Evolutionary conservation across 83 land plant genomes (phyloP).

Genomic region (Diphasiastrum complanatum): DNA sequence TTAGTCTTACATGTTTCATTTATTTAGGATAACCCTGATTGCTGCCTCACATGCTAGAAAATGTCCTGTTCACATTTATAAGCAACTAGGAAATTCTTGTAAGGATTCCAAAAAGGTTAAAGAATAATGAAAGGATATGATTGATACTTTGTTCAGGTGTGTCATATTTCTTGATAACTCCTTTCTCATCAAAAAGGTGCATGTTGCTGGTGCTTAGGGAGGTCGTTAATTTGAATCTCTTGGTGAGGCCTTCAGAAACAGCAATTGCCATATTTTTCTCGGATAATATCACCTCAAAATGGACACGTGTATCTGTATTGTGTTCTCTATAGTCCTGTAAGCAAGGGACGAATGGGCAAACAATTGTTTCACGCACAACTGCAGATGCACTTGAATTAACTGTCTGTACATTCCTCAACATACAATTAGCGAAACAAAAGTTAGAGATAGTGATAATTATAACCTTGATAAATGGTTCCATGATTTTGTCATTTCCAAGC

Average conservation of each 20-base stretch:
- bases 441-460: background rate
- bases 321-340: slow-evolving; percentile 60
- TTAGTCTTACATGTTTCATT: too few relatives aligned
- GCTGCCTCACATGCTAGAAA: too few relatives aligned
- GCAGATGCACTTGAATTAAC: background rate
- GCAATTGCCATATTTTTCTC: slow-evolving; percentile 67
- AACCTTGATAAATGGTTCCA: slow-evolving; percentile 89
- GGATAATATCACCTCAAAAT: slow-evolving; percentile 59
- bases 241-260: slow-evolving; percentile 67
- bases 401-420: background rate
- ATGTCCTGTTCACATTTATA: too few relatives aligned
- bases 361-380: background rate
- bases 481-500: slow-evolving; percentile 48
- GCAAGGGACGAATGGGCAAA: background rate
- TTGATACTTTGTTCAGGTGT: slow-evolving; percentile 85
- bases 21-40: too few relatives aligned
- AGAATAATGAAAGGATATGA: background rate
- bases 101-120: slow-evolving; percentile 6
- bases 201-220: slow-evolving; percentile 87
- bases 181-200: slow-evolving; percentile 87
- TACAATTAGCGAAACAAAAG: background rate
- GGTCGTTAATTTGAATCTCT: slow-evolving; percentile 89
- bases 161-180: slow-evolving; percentile 81
- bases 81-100: too few relatives aligned
- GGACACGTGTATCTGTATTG: slow-evolving; percentile 50